Evolutionary conservation across 169 alveolate species (phyloP), one percentile per base, ranked within the genome.

Genomic region (Eimeria falciformis): DNA sequence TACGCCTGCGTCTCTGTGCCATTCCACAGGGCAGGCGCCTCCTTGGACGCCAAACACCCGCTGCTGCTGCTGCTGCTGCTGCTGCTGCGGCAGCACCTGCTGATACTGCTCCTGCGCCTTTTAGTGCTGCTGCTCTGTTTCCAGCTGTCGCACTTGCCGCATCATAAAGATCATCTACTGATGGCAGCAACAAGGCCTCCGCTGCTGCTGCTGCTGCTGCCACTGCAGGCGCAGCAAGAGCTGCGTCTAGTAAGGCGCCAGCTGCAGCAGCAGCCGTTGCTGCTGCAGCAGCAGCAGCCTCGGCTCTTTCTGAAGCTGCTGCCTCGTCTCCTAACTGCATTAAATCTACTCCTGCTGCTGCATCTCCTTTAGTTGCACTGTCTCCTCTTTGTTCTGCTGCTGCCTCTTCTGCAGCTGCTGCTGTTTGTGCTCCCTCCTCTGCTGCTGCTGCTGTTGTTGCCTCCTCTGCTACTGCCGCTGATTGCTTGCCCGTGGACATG

Each of bases 141-240:
- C 65, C 65, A 53, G 65, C 25, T 17, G 65, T 53, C 3, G 1
- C 65, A 17, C 65, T 21, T 21, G 25, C 65, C n/a, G 25, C 65
- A 53, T 53, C n/a, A 21, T 12, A 53, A 56, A 9, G 62, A 50
- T 7, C 46, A 0, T 40, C 90, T 7, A 23, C n/a, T 55, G 90
- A 43, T 37, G 90, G 37, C 37, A 81, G 90, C 11, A 81, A 56
- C 62, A 81, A 14, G 14, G 12, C 77, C 29, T 81, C 47, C n/a
- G 90, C 90, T 56, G 90, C 75, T 9, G 90, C 90, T 27, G 78
- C 56, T 55, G 90, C 90, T 81, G 77, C 90, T 33, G 58, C 77
- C 58, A 81, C 90, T 43, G 33, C 90, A 5, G 90, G 90, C 62
- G 90, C 90, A 17, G 53, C 23, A 81, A 55, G 23, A 0, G 90